Evolutionary conservation across 2,329 filamentous ascomycete genomes (phyloP).

Genomic region (Basipetospora chlamydospora): DNA sequence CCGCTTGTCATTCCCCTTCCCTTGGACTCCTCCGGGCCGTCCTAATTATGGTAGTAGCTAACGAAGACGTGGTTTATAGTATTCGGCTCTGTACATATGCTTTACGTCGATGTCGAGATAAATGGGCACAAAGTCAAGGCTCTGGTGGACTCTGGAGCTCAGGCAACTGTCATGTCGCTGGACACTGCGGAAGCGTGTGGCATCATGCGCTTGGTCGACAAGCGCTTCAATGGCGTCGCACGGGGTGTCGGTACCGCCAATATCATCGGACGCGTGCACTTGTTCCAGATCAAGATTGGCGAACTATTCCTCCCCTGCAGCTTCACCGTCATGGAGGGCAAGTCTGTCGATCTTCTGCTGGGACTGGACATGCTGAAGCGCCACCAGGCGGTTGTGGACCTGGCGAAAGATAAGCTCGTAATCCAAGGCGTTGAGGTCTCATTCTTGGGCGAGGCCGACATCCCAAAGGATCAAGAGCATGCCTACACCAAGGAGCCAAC

Average conservation of each 20-base stretch:
- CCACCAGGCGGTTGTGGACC: conserved; percentile 84
- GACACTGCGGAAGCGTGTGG: conserved; percentile 80
- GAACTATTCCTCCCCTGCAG: conserved; percentile 77
- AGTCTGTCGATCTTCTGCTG: conserved; percentile 82
- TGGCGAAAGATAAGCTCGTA: conserved; percentile 68
- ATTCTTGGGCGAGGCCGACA: conserved; percentile 85
- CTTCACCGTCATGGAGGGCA: conserved; percentile 99
- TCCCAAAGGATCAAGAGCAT: conserved; percentile 72
- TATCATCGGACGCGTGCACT: conserved; percentile 90
- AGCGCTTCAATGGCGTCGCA: conserved; percentile 80
- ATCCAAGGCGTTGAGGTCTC: conserved; percentile 81
- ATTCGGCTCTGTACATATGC: conserved; percentile 87
- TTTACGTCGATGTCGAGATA: conserved; percentile 91
- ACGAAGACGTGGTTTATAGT: conserved; percentile 34
- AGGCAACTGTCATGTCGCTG: conserved; percentile 98
- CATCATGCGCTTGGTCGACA: conserved; percentile 92
- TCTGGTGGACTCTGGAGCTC: conserved; percentile 91
- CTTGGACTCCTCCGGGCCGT: too few relatives aligned
- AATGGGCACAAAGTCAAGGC: conserved; percentile 89
- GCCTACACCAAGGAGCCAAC: conserved; percentile 65
- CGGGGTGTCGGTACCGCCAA: conserved; percentile 87
- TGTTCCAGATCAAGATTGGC: conserved; percentile 88
- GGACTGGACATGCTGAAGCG: conserved; percentile 95
- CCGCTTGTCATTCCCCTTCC: neutral
- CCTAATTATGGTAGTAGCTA: neutral